phyloP scores from a whole-genome alignment of 1,284 basidiomycete genomes.

The Trichosporon faecale region DNA sequence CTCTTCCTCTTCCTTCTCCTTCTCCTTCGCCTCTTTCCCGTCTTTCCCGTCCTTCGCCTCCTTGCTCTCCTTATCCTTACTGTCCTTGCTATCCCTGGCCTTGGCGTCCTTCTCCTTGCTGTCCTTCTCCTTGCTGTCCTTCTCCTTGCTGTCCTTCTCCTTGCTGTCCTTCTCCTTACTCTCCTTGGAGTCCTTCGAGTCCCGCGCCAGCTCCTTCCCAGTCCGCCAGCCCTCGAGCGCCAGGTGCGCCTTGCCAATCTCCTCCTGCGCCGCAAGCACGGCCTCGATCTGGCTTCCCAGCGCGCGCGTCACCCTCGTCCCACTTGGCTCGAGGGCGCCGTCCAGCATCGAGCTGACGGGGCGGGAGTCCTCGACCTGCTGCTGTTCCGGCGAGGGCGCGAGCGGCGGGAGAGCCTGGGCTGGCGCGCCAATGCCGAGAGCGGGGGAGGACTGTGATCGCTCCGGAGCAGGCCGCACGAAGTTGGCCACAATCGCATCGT shows the following conservation, averaged over 20 bases:
- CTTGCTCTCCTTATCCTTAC: not conserved
- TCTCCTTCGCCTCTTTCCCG: not conserved
- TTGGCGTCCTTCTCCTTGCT: not conserved
- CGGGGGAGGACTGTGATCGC: constrained; percentile 8
- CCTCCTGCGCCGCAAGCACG: constrained; percentile 21
- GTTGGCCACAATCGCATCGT: constrained; percentile 16
- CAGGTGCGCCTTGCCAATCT: constrained; percentile 24
- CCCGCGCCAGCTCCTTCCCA: not conserved
- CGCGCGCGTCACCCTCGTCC: constrained; percentile 20
- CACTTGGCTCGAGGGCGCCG: constrained; percentile 21
- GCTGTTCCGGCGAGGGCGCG: not conserved
- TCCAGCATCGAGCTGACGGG: constrained; percentile 13
- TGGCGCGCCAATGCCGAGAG: too few species aligned
- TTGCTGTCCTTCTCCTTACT: not conserved
- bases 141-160: not conserved
- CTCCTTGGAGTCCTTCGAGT: not conserved
- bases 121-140: not conserved
- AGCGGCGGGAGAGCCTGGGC: not conserved
- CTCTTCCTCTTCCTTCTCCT: not conserved
- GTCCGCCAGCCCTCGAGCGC: constrained; percentile 17
- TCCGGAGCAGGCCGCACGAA: constrained; percentile 10
- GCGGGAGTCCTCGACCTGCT: not conserved
- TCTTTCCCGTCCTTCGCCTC: not conserved
- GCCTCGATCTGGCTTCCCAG: constrained; percentile 22
- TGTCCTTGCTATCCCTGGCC: not conserved